Evolutionary conservation across 371 early-diverging fungal species (phyloP), one percentile per base, ranked within the genome.

Genomic region (Chytridium lagenaria): DNA sequence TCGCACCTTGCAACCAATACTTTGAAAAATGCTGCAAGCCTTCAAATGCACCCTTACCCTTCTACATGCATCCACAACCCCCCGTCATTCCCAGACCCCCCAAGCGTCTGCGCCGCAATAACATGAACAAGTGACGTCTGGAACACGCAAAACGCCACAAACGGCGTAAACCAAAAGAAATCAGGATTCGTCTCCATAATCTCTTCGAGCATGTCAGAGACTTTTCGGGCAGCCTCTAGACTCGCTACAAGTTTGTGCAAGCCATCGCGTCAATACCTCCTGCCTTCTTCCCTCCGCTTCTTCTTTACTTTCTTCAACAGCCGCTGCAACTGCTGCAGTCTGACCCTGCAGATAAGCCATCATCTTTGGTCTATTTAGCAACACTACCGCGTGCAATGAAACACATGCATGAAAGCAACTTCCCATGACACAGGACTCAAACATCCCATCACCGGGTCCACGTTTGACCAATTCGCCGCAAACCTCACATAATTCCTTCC

Each of bases 91-190:
- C 15, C 37, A 34, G 30, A 3, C 38, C 30, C 31, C 26, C 64
- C 64, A 15, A 52, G 50, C 40, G 59, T 66, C 26, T 59, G 50
- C 1, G 67, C 73, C 31, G 52, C 73, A 52, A 72, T 39, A 12
- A 72, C 73, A 57, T 72, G 64, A 7, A 72, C 61, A 26, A 72
- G 67, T 37, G 59, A 51, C 7, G 59, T 67, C 33, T 72, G 73
- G 38, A 67, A 72, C 19, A 72, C 34, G 55, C 66, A 66, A 49
- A 72, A 72, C 28, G 73, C 67, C 38, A 59, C 31, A 38, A 66
- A 72, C 16, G 73, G 67, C 22, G 73, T 57, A 26, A 72, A 68
- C 66, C 68, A 72, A 49, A 50, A 67, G 30, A 66, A 72, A 30
- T 66, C 36, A 15, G 67, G 67, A 36, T 72, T 72, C 37, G 57